These are phyloP conservation scores for Coemansia sp. DNA, from an alignment of 192 early-diverging fungal genomes.

Conservation along the genomic window DNA sequence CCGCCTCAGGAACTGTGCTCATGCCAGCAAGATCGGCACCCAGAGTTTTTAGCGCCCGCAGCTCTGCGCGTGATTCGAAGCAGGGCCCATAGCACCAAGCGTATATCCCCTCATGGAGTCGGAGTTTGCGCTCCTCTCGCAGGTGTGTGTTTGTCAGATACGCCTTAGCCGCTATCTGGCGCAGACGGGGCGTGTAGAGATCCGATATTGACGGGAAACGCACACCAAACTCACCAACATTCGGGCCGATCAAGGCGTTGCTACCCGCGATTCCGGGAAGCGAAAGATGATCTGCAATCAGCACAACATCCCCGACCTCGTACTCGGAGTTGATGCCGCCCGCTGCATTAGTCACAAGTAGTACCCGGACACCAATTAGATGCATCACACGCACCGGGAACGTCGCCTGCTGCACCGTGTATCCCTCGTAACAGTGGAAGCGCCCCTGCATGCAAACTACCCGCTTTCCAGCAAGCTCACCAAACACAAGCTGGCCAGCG, in stretches of 20 bases:
- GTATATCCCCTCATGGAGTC: slow-evolving; percentile 82
- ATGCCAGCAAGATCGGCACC: slow-evolving; percentile 91
- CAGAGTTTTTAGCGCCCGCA: slow-evolving; percentile 63
- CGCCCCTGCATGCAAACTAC: slow-evolving; percentile 89
- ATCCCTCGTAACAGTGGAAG: slow-evolving; percentile 91
- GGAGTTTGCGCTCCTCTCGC: slow-evolving; percentile 38
- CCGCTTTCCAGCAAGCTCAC: slow-evolving; percentile 66
- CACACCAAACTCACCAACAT: slow-evolving; percentile 76
- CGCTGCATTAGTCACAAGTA: slow-evolving; percentile 86
- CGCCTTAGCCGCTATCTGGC: slow-evolving; percentile 53
- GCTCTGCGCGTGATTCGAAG: slow-evolving; percentile 87
- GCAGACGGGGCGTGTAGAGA: slow-evolving; percentile 79
- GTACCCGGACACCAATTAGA: slow-evolving; percentile 71
- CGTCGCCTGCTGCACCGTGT: slow-evolving; percentile 70
- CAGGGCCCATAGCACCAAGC: slow-evolving; percentile 80
- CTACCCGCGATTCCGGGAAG: slow-evolving; percentile 71
- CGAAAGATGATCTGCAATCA: slow-evolving; percentile 79
- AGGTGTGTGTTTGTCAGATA: slow-evolving; percentile 35
- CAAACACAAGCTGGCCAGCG: slow-evolving; percentile 73
- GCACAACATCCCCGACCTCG: slow-evolving; percentile 82
- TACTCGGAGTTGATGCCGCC: slow-evolving; percentile 79
- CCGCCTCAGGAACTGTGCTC: slow-evolving; percentile 88
- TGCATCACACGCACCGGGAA: slow-evolving; percentile 87
- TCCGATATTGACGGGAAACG: slow-evolving; percentile 88
- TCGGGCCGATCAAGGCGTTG: slow-evolving; percentile 84